These are phyloP conservation scores for Kazachstania viticola DNA, from an alignment of 805 yeast genomes.

Conservation along the genomic window DNA sequence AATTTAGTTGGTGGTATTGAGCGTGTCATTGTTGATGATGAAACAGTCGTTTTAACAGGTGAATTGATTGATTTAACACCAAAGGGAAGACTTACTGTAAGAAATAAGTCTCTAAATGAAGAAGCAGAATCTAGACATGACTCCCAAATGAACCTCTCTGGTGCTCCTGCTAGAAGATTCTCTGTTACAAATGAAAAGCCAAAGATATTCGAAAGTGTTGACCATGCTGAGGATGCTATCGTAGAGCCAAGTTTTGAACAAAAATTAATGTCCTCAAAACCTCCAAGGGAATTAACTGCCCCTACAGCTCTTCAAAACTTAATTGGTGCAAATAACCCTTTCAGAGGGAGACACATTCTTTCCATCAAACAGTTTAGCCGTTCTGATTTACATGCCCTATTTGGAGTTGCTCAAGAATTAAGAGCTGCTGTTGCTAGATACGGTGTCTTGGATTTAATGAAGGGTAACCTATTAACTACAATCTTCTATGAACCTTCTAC, in stretches of 20 bases:
- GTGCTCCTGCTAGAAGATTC: constrained; percentile 32
- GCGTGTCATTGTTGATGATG: constrained; percentile 68
- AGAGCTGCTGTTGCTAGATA: constrained; percentile 92
- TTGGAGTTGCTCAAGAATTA: constrained; percentile 97
- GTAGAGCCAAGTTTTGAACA: constrained; percentile 37
- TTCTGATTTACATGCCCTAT: constrained; percentile 81
- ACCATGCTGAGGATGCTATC: constrained; percentile 37
- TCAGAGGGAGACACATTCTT: constrained; percentile 75
- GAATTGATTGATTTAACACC: constrained; percentile 48
- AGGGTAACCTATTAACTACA: constrained; percentile 85
- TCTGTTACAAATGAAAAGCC: constrained; percentile 38
- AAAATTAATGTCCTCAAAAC: constrained; percentile 55
- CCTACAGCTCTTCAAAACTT: constrained; percentile 69
- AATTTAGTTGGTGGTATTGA: constrained; percentile 73
- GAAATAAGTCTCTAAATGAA: constrained; percentile 6
- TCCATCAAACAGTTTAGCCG: constrained; percentile 83
- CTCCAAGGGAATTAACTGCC: constrained; percentile 61
- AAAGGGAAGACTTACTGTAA: constrained; percentile 46
- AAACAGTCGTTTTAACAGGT: constrained; percentile 81
- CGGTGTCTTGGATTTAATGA: constrained; percentile 83
- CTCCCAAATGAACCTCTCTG: too few species aligned
- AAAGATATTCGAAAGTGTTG: constrained; percentile 25
- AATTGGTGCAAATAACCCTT: constrained; percentile 78
- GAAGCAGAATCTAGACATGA: neutral
- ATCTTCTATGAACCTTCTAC: constrained; percentile 98